phyloP scores from a whole-genome alignment of 768 basidiomycete genomes.

The Tylopilus sp. region DNA sequence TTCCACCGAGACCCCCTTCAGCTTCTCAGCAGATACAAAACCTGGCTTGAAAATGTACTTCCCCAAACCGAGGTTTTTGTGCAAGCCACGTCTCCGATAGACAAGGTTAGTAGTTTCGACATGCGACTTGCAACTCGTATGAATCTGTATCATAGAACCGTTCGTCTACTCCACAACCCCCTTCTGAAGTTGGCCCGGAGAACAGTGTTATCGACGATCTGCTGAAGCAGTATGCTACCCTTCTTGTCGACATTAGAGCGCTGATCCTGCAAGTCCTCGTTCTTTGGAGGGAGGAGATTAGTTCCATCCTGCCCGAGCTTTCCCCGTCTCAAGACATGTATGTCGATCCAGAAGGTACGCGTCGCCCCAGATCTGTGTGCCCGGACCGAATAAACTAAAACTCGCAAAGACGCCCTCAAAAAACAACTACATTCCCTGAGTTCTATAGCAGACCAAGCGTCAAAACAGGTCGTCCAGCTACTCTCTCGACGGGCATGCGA shows the following conservation, averaged over 20 bases:
- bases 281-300: constrained; percentile 71
- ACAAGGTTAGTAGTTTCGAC: constrained; percentile 32
- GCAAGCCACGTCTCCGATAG: constrained; percentile 34
- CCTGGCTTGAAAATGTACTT: constrained; percentile 67
- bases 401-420: constrained; percentile 49
- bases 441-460: constrained; percentile 53
- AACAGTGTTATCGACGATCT: constrained; percentile 58
- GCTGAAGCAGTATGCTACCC: constrained; percentile 63
- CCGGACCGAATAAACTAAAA: background rate
- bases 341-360: constrained; percentile 49
- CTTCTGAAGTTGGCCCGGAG: constrained; percentile 52
- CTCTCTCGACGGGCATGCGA: constrained; percentile 82
- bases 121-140: background rate
- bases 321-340: constrained; percentile 31
- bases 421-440: constrained; percentile 49
- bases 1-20: constrained; percentile 28
- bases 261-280: constrained; percentile 50
- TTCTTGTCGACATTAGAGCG: constrained; percentile 63
- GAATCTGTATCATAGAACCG: constrained; percentile 36
- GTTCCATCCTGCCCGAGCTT: constrained; percentile 52
- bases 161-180: constrained; percentile 49
- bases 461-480: constrained; percentile 63
- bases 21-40: constrained; percentile 77
- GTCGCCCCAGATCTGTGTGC: background rate
- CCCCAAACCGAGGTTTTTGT: constrained; percentile 40